These are phyloP conservation scores for Boletus semigastroideus DNA, from an alignment of 1,284 basidiomycete genomes.

Conservation along the genomic window DNA sequence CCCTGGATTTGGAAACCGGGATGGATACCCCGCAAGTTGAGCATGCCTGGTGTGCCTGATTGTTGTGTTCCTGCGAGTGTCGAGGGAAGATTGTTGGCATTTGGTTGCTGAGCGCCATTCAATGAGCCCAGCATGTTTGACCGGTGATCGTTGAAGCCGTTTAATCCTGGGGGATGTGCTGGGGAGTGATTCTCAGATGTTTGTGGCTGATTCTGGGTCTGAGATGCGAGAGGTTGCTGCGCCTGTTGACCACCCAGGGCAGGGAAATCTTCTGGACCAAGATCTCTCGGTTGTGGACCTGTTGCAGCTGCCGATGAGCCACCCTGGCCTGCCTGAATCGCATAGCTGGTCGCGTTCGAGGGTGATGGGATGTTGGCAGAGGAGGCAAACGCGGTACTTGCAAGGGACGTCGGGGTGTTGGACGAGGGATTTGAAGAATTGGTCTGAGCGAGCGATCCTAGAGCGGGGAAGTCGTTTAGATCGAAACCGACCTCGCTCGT, in stretches of 20 bases:
- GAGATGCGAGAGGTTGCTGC: constrained; percentile 28
- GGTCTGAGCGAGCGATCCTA: constrained; percentile 57
- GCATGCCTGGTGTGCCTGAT: constrained; percentile 60
- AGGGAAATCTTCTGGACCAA: constrained; percentile 80
- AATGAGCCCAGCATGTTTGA: constrained; percentile 54
- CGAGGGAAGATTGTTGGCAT: constrained; percentile 19
- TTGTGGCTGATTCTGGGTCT: constrained; percentile 36
- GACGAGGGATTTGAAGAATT: constrained; percentile 35
- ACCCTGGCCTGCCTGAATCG: constrained; percentile 70
- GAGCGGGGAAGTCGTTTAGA: constrained; percentile 82
- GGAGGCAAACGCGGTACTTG: constrained; percentile 22
- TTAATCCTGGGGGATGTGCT: constrained; percentile 67
- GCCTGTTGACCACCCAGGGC: constrained; percentile 65
- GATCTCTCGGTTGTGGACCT: constrained; percentile 57
- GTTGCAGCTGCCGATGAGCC: constrained; percentile 40
- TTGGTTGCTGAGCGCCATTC: constrained; percentile 33
- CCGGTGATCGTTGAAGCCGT: constrained; percentile 62
- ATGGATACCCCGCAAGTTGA: constrained; percentile 63
- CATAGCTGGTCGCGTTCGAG: constrained; percentile 58
- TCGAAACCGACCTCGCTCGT: constrained; percentile 75
- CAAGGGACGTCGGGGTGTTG: constrained; percentile 29
- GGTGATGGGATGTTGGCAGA: constrained; percentile 36
- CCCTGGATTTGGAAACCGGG: constrained; percentile 54
- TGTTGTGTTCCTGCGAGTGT: constrained; percentile 32
- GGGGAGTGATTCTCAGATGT: constrained; percentile 39